Conservation (phyloP, 331 rosid genomes). For the Arachis monticola region DNA sequence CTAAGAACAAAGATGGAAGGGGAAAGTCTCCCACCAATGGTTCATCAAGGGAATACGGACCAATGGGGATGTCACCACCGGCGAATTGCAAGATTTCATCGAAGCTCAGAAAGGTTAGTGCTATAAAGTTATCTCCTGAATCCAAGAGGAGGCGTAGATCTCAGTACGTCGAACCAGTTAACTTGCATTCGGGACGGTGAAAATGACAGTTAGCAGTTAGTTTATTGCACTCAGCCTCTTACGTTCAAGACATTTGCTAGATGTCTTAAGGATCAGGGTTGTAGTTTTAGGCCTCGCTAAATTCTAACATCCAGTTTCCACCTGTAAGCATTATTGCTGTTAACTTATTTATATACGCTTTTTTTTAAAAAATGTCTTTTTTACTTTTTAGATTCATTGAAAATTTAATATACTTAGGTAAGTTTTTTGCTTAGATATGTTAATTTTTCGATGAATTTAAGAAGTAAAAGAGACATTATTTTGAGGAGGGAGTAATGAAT, state of each 20-base stretch:
- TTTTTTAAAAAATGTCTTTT: too few species aligned
- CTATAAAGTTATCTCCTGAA: slow-evolving; percentile 64
- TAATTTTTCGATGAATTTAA: too few species aligned
- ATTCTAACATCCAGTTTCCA: slow-evolving; percentile 41
- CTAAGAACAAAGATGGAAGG: slow-evolving; percentile 36
- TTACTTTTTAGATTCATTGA: too few species aligned
- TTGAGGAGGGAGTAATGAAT: slow-evolving; percentile 31
- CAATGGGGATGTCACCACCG: slow-evolving; percentile 40
- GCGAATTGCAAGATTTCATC: slow-evolving; percentile 57
- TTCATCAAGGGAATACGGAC: slow-evolving; percentile 45
- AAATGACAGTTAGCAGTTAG: slow-evolving; percentile 19
- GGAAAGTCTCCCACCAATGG: slow-evolving; percentile 40
- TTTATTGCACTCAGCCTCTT: not conserved
- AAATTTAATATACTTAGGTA: too few species aligned
- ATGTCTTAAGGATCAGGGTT: slow-evolving; percentile 39
- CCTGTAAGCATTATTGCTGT: slow-evolving; percentile 41
- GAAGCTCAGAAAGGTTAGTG: slow-evolving; percentile 60
- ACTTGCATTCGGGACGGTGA: slow-evolving; percentile 59
- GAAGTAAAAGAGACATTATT: slow-evolving; percentile 1
- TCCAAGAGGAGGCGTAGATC: slow-evolving; percentile 75
- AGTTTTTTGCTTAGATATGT: too few species aligned
- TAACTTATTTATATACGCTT: slow-evolving; percentile 22
- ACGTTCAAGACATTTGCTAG: slow-evolving; percentile 45
- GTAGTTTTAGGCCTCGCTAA: slow-evolving; percentile 40
- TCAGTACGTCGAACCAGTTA: slow-evolving; percentile 56